Evolutionary conservation across 768 basidiomycete species (phyloP).

Genomic region (Sarcomyxa edulis): DNA sequence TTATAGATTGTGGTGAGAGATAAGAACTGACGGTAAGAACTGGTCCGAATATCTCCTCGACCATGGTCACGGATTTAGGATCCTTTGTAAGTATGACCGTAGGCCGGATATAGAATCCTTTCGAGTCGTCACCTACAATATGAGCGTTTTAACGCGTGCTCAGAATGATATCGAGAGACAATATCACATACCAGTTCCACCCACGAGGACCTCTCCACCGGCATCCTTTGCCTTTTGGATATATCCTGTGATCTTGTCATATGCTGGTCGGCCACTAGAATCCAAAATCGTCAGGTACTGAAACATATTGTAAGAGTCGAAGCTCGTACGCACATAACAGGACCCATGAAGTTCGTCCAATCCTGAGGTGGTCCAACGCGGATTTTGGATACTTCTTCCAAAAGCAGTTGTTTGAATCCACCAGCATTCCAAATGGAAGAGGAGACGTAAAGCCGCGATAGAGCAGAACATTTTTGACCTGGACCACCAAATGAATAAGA

Average conservation of each 20-base stretch:
- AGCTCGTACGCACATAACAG: constrained; percentile 71
- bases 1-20: no score
- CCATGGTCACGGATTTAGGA: constrained; percentile 84
- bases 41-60: constrained; percentile 96
- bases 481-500: constrained; percentile 1
- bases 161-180: not conserved
- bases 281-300: constrained; percentile 1
- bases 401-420: constrained; percentile 80
- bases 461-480: constrained; percentile 97
- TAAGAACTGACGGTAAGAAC: constrained; percentile 76
- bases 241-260: constrained; percentile 79
- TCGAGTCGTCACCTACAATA: constrained; percentile 72
- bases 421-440: constrained; percentile 67
- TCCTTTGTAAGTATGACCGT: constrained; percentile 93
- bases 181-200: constrained; percentile 60
- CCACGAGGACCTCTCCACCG: constrained; percentile 87
- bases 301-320: not conserved
- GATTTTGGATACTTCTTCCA: constrained; percentile 77
- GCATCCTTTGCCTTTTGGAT: constrained; percentile 82
- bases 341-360: constrained; percentile 88
- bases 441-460: constrained; percentile 90
- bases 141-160: not conserved
- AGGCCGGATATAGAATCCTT: constrained; percentile 90
- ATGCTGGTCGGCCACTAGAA: constrained; percentile 75
- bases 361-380: constrained; percentile 75